phyloP scores from a whole-genome alignment of 2,329 filamentous ascomycete species.

The Nectriaceae sp. region DNA sequence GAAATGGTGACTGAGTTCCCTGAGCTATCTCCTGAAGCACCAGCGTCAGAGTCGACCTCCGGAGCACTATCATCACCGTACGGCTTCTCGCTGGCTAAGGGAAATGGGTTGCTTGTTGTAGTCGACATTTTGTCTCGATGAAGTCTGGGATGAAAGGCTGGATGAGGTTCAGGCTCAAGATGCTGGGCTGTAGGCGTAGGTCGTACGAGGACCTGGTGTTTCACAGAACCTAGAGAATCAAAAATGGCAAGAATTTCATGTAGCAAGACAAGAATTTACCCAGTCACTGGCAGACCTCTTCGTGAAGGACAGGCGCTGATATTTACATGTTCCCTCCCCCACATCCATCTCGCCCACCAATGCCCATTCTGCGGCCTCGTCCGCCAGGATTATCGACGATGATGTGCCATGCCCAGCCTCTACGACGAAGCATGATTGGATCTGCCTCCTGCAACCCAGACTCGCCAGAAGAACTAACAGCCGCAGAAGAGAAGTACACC shows the following conservation, averaged over 20 bases:
- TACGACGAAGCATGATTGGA: constrained; percentile 23
- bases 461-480: constrained; percentile 15
- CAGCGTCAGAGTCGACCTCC: constrained; percentile 55
- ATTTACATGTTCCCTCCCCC: neutral
- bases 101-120: constrained; percentile 40
- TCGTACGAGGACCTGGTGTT: constrained; percentile 5
- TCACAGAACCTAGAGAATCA: constrained; percentile 20
- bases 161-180: constrained; percentile 1
- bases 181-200: too few species aligned
- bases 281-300: neutral
- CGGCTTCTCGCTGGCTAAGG: constrained; percentile 43
- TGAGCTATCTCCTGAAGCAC: constrained; percentile 64
- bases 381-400: constrained; percentile 3
- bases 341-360: neutral
- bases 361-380: neutral
- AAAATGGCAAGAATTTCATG: constrained; percentile 10
- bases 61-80: constrained; percentile 39
- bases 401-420: constrained; percentile 1
- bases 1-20: constrained; percentile 63
- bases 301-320: too few species aligned
- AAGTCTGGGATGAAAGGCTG: constrained; percentile 5
- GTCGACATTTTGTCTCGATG: constrained; percentile 40
- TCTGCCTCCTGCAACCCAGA: constrained; percentile 17
- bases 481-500: constrained; percentile 11
- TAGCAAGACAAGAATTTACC: neutral